These are phyloP conservation scores for Solanum pinnatisectum DNA, from an alignment of 257 asterid species.

Conservation along the genomic window DNA sequence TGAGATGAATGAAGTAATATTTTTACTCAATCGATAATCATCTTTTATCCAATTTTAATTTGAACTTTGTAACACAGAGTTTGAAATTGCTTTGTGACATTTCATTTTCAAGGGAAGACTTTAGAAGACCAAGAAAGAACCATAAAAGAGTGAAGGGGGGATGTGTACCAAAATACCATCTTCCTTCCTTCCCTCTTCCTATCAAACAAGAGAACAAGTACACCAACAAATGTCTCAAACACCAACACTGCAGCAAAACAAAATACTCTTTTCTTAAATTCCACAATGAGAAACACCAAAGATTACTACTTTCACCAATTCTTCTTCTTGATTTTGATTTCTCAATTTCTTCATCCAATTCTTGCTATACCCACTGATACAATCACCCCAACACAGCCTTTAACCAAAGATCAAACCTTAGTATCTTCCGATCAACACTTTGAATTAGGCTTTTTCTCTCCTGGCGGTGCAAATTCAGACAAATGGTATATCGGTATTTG, in stretches of 20 bases:
- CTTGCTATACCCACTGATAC: constrained; percentile 5
- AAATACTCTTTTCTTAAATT: background rate
- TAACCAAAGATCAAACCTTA: constrained; percentile 15
- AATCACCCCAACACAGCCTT: constrained; percentile 13
- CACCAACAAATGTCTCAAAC: constrained; percentile 1
- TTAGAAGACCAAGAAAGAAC: background rate
- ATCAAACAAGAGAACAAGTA: background rate
- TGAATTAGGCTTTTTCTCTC: constrained; percentile 27
- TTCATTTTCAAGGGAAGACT: background rate
- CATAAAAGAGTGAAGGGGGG: background rate
- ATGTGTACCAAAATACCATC: background rate
- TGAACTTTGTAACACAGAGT: background rate
- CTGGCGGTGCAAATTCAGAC: constrained; percentile 10
- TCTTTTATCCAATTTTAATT: background rate
- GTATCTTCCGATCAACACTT: constrained; percentile 8
- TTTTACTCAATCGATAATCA: background rate
- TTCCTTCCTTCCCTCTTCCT: background rate
- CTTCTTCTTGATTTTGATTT: background rate
- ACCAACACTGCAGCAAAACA: background rate
- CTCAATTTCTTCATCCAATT: background rate
- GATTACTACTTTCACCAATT: background rate
- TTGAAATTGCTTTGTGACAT: background rate
- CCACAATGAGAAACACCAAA: constrained; percentile 7
- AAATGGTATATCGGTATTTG: constrained; percentile 31
- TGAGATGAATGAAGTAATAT: background rate